Evolutionary conservation across 2,329 filamentous ascomycete genomes (phyloP).

Genomic region (Fusarium verticillioides): DNA sequence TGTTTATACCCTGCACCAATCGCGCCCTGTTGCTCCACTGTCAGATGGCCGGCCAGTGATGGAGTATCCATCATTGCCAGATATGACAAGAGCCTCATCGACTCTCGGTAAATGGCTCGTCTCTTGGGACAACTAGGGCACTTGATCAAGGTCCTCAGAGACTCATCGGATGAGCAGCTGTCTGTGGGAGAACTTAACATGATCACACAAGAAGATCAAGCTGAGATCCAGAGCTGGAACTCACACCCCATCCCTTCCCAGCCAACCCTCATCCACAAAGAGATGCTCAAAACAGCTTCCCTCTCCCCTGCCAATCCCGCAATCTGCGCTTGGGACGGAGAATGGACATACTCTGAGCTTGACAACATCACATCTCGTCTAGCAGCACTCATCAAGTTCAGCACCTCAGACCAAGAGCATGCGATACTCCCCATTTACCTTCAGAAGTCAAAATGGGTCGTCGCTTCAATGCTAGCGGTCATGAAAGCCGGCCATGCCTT

Average conservation of each 20-base stretch:
- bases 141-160: background rate
- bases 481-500: slow-evolving; percentile 14
- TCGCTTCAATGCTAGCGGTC: slow-evolving; percentile 6
- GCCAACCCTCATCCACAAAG: background rate
- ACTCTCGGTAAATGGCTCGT: background rate
- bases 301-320: background rate
- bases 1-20: slow-evolving; percentile 6
- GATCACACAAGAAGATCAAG: background rate
- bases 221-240: slow-evolving; percentile 19
- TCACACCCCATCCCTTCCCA: background rate
- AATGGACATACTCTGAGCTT: background rate
- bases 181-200: background rate
- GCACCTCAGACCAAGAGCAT: background rate
- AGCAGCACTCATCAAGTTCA: background rate
- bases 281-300: background rate
- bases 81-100: background rate
- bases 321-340: slow-evolving; percentile 1
- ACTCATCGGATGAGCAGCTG: background rate
- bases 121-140: background rate
- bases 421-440: slow-evolving; percentile 8
- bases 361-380: background rate
- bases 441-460: slow-evolving; percentile 26
- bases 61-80: background rate
- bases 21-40: slow-evolving; percentile 9
- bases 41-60: background rate